phyloP scores from a whole-genome alignment of 2,329 filamentous ascomycete genomes.

The Calonectria hawksworthii region DNA sequence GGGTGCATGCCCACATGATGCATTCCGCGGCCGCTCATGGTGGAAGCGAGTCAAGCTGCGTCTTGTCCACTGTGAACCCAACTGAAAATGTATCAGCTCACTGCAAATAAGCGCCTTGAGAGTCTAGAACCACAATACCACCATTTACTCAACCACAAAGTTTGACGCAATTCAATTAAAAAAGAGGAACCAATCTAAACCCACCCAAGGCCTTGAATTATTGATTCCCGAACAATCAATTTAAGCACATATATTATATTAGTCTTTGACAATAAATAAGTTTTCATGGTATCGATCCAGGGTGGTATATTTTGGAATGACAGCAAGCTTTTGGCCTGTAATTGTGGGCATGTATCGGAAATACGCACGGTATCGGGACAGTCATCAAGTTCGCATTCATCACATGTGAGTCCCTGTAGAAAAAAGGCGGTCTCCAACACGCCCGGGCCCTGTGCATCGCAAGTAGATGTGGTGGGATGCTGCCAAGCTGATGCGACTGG shows the following conservation, averaged over 20 bases:
- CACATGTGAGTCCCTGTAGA: neutral
- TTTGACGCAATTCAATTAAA: neutral
- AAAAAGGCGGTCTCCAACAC: neutral
- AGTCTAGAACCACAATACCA: neutral
- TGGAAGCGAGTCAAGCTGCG: neutral
- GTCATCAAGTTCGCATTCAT: neutral
- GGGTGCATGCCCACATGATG: constrained; percentile 9
- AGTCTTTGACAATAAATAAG: neutral
- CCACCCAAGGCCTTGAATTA: neutral
- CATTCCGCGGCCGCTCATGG: neutral
- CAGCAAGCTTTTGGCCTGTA: neutral
- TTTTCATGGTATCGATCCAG: neutral
- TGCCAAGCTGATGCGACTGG: neutral
- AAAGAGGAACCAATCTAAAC: neutral
- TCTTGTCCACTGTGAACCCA: neutral
- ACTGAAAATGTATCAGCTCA: neutral
- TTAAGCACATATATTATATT: neutral
- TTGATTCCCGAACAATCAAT: neutral
- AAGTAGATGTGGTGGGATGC: neutral
- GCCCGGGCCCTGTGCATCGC: neutral
- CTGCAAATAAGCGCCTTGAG: neutral
- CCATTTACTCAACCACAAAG: neutral
- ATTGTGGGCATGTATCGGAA: neutral
- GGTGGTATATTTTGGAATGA: neutral
- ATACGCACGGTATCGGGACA: neutral